Evolutionary conservation across 805 yeast species (phyloP).

Genomic region (Teunomyces cretensis): DNA sequence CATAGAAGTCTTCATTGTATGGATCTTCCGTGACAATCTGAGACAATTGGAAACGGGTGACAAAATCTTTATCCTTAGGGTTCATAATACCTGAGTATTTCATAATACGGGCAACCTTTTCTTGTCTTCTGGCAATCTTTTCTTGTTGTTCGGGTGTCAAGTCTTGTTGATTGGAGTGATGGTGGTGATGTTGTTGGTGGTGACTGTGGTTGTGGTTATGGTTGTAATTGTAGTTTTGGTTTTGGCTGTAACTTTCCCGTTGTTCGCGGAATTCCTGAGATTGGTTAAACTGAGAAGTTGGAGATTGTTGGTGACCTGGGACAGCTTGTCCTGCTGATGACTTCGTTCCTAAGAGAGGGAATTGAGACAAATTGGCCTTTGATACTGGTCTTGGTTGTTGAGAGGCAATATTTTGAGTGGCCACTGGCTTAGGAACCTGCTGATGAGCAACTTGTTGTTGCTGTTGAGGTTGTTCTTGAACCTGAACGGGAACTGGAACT

Average conservation of each 20-base stretch:
- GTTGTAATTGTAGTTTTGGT: constrained; percentile 18
- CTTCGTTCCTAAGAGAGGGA: constrained; percentile 55
- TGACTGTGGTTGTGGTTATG: constrained; percentile 25
- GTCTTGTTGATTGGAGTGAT: constrained; percentile 24
- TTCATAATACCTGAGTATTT: constrained; percentile 93
- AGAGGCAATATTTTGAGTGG: constrained; percentile 1
- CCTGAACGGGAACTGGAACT: constrained; percentile 13
- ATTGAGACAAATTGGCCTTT: constrained; percentile 42
- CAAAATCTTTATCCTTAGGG: constrained; percentile 94
- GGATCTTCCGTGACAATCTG: constrained; percentile 98
- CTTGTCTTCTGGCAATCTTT: constrained; percentile 64
- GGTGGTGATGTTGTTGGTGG: constrained; percentile 28
- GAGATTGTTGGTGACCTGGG: constrained; percentile 14
- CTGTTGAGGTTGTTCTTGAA: constrained; percentile 15
- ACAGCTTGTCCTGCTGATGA: constrained; percentile 20
- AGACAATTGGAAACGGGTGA: constrained; percentile 89
- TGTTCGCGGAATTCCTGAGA: constrained; percentile 12
- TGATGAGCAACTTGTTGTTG: constrained; percentile 10
- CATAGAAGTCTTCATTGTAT: constrained; percentile 93
- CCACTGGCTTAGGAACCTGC: constrained; percentile 10
- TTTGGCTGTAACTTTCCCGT: constrained; percentile 5
- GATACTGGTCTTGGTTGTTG: constrained; percentile 5
- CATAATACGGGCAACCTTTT: constrained; percentile 71
- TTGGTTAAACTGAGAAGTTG: constrained; percentile 20
- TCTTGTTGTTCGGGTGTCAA: constrained; percentile 74